Evolutionary conservation across 768 basidiomycete genomes (phyloP).

Genomic region (Lactarius evosmus): DNA sequence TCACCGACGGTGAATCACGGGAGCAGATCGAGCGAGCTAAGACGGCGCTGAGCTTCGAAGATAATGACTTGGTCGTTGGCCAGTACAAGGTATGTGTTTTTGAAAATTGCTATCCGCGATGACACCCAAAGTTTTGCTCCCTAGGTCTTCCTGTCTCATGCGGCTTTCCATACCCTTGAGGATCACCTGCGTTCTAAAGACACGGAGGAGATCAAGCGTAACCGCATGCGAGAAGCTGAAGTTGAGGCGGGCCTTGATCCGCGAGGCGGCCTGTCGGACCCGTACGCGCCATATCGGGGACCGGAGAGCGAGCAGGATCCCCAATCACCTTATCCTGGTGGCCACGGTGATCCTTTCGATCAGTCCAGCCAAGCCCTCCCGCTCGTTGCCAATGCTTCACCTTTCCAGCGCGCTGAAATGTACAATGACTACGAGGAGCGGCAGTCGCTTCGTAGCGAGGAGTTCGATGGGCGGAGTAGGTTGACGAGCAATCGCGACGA

Average conservation of each 20-base stretch:
- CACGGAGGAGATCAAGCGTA: conserved; percentile 81
- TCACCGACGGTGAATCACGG: conserved; percentile 56
- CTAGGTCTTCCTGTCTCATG: conserved; percentile 86
- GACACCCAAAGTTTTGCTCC: conserved; percentile 1
- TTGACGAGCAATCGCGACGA: conserved; percentile 79
- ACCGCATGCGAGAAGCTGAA: conserved; percentile 71
- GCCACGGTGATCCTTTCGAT: conserved; percentile 47
- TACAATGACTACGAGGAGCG: conserved; percentile 79
- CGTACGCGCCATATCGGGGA: conserved; percentile 72
- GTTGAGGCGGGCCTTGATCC: conserved; percentile 64
- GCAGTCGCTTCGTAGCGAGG: conserved; percentile 69
- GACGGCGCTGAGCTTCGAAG: conserved; percentile 53
- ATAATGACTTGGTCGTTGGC: conserved; percentile 77
- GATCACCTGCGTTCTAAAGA: conserved; percentile 81
- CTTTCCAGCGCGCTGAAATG: conserved; percentile 71
- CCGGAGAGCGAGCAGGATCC: conserved; percentile 45
- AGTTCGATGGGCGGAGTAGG: conserved; percentile 75
- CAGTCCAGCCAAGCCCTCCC: conserved; percentile 73
- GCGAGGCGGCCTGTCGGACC: conserved; percentile 55
- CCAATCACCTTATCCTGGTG: conserved; percentile 38
- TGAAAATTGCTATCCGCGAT: neutral
- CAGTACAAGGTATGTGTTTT: conserved; percentile 65
- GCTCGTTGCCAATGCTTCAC: conserved; percentile 78
- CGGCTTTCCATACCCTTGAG: conserved; percentile 83
- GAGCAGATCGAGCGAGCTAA: conserved; percentile 61